Base-by-base conservation (phyloP, 78 protist genomes). In the Dictyostelium capitatum region DNA sequence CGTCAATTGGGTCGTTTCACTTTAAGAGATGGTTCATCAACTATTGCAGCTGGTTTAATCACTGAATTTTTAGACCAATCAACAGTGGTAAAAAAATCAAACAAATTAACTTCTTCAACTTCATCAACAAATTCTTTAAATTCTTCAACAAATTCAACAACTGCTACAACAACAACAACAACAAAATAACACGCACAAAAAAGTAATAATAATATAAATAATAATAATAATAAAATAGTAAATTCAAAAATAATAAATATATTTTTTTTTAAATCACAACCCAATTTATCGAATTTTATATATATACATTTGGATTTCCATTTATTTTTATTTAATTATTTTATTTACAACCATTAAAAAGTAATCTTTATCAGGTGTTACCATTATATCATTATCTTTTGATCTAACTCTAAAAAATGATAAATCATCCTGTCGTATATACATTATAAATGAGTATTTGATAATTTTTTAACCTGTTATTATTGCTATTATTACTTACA, bases 1-100 rank as follows among this genome's bases (percentile, higher is more conserved):
- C 70, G 91, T n/a, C 90, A 82, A 77, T 46, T 95, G 7, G 97
- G 97, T 65, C 9, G 97, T 69, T 95, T 95, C 54, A 95, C 97
- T 14, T 79, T 95, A 12, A 51, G 97, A 37, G 83, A 89, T 23
- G 59, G 69, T 70, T 95, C 94, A 48, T 59, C 62, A 53, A 94
- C 96, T 2, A 79, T 94, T 3, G 96, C 94, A n/a, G 96, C 89
- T 7, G 96, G 96, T 28, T 62, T 94, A 15, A 82, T 94, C 30
- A 94, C 93, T 32, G 79, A 87, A 25, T 79, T 94, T 70, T 57
- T 87, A 20, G 90, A 81, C 57, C 6, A 41, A 14, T 30, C 70
- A 23, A 2, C 2, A 3, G 43, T 37, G 1, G 43, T 32, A 11
- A 62, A 62, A 62, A 62, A 62, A 62, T 37, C 43, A 37, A 37